These are phyloP conservation scores for Kalanchoe fedtschenkoi DNA, from an alignment of 164 flowering plant species.

Conservation along the genomic window DNA sequence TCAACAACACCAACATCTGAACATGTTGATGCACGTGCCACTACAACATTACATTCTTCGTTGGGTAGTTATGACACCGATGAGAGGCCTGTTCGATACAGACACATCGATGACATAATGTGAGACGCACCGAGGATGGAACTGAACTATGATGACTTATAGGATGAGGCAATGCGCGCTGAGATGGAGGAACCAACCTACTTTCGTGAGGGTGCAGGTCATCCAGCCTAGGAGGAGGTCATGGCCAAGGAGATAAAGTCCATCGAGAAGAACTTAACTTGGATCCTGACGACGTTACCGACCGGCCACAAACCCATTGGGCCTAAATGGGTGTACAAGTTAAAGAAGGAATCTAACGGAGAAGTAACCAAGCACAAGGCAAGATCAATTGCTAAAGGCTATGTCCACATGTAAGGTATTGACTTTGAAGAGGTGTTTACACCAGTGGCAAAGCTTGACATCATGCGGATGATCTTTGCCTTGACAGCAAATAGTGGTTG, in stretches of 20 bases:
- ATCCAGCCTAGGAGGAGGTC: too few species aligned
- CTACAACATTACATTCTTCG: too few species aligned
- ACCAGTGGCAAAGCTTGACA: not conserved
- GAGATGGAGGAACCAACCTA: too few species aligned
- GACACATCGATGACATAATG: too few species aligned
- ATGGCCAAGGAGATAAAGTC: not conserved
- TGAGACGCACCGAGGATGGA: too few species aligned
- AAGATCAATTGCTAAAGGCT: not conserved
- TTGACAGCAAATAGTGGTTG: not conserved
- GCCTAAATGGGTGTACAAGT: not conserved
- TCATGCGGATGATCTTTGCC: not conserved
- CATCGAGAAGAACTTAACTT: not conserved
- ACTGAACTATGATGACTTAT: too few species aligned
- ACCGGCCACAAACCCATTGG: not conserved
- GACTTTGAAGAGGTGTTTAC: constrained; percentile 3
- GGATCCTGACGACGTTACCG: not conserved
- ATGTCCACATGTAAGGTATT: not conserved
- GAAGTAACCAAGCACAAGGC: not conserved
- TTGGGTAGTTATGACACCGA: too few species aligned
- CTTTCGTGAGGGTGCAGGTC: too few species aligned
- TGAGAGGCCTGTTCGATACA: too few species aligned
- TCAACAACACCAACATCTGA: too few species aligned
- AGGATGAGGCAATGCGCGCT: too few species aligned
- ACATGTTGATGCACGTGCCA: too few species aligned
- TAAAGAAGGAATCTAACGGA: not conserved